These are phyloP conservation scores for Protomyces gravidus DNA, from an alignment of 1,139 yeast species.

Conservation along the genomic window DNA sequence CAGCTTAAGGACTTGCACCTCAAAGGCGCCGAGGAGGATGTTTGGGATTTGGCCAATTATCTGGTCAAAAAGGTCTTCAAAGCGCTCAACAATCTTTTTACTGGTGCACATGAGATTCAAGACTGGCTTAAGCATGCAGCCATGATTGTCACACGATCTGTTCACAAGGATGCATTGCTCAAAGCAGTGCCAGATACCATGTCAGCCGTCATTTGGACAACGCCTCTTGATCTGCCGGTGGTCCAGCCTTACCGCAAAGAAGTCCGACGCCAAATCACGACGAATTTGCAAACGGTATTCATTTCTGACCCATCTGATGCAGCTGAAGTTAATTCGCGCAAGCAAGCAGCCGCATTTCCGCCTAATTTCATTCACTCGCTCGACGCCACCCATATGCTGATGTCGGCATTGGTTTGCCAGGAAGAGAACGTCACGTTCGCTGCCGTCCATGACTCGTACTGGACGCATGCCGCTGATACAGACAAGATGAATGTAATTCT, in stretches of 20 bases:
- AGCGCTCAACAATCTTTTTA: slow-evolving; percentile 78
- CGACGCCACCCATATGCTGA: slow-evolving; percentile 94
- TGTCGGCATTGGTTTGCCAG: slow-evolving; percentile 81
- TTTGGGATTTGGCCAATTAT: slow-evolving; percentile 52
- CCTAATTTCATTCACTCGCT: slow-evolving; percentile 93
- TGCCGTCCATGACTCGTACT: slow-evolving; percentile 94
- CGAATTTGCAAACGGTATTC: slow-evolving; percentile 77
- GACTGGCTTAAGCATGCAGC: slow-evolving; percentile 95
- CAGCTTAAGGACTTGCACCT: slow-evolving; percentile 44
- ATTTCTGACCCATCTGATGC: slow-evolving; percentile 80
- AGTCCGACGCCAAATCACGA: slow-evolving; percentile 59
- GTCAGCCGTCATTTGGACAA: slow-evolving; percentile 95
- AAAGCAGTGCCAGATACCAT: slow-evolving; percentile 48
- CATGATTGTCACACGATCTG: slow-evolving; percentile 67
- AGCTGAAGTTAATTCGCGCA: slow-evolving; percentile 77
- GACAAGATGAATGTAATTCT: slow-evolving; percentile 65
- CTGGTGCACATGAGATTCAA: slow-evolving; percentile 91
- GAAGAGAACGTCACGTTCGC: slow-evolving; percentile 70
- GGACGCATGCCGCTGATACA: slow-evolving; percentile 94
- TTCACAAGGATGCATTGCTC: slow-evolving; percentile 36
- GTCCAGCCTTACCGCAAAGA: slow-evolving; percentile 89
- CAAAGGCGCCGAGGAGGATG: slow-evolving; percentile 10
- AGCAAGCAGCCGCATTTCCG: slow-evolving; percentile 90
- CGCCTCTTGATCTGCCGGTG: slow-evolving; percentile 85
- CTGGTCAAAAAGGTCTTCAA: slow-evolving; percentile 74